phyloP scores from a whole-genome alignment of 192 early-diverging fungal genomes.

The Coemansia sp. region DNA sequence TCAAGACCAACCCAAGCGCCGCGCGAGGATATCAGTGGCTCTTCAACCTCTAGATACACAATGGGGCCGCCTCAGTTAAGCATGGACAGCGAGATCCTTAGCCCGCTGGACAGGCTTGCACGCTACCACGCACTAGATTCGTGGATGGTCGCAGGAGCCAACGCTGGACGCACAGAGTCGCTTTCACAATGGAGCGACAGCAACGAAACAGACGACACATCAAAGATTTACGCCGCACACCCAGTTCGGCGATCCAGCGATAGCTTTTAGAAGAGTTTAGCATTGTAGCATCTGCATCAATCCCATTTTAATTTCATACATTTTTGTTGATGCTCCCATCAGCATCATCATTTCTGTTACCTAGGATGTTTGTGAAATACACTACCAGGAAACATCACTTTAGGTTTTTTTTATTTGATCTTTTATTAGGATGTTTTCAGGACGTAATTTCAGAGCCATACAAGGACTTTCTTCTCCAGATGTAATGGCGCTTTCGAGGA shows the following conservation, averaged over 20 bases:
- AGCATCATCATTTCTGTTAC: no score
- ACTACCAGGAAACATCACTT: no score
- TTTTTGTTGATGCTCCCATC: background rate
- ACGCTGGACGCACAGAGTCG: background rate
- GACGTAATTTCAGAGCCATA: no score
- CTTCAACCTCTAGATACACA: background rate
- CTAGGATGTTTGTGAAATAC: no score
- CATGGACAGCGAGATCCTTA: constrained; percentile 16
- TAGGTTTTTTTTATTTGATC: no score
- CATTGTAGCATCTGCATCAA: background rate
- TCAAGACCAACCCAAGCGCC: background rate
- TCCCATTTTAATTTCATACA: background rate
- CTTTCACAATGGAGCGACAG: constrained; percentile 1
- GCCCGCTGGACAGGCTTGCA: constrained; percentile 33
- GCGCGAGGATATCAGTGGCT: background rate
- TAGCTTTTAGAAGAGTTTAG: background rate
- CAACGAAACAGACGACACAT: constrained; percentile 21
- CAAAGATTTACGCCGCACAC: constrained; percentile 25
- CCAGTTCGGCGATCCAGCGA: constrained; percentile 18
- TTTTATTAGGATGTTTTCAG: no score
- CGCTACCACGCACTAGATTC: constrained; percentile 28
- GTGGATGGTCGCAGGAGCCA: constrained; percentile 14
- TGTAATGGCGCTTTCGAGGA: no score
- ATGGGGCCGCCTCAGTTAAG: background rate
- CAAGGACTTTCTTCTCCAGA: no score